Conservation (phyloP, 441 rosid species). For the Croton setiger region DNA sequence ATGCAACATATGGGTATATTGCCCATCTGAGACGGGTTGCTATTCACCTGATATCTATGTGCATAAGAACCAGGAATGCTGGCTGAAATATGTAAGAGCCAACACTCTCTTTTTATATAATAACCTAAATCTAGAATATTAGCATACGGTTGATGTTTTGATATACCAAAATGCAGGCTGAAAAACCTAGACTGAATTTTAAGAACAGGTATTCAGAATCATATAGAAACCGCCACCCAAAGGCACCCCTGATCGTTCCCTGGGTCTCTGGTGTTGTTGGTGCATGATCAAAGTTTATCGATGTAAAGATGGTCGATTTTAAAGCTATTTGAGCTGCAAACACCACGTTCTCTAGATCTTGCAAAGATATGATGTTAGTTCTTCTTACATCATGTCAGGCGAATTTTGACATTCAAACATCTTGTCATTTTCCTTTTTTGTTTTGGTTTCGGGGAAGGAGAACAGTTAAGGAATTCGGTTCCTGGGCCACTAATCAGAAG, state of each 20-base stretch:
- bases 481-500: neutral
- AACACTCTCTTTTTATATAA: too few species aligned
- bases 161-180: slow-evolving; percentile 57
- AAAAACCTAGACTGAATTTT: slow-evolving; percentile 68
- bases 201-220: slow-evolving; percentile 74
- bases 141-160: neutral
- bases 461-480: slow-evolving; percentile 2
- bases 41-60: slow-evolving; percentile 84
- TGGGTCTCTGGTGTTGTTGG: slow-evolving; percentile 89
- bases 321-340: slow-evolving; percentile 9
- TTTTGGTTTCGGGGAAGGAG: neutral
- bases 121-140: neutral
- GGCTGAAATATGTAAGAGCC: slow-evolving; percentile 90
- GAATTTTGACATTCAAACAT: slow-evolving; percentile 10
- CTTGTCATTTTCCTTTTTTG: neutral
- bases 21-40: slow-evolving; percentile 85
- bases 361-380: slow-evolving; percentile 17
- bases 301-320: neutral
- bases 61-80: slow-evolving; percentile 85
- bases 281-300: slow-evolving; percentile 29
- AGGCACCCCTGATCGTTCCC: slow-evolving; percentile 80
- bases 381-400: slow-evolving; percentile 8
- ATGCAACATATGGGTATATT: slow-evolving; percentile 97
- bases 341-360: slow-evolving; percentile 1
- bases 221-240: slow-evolving; percentile 77